Conservation (phyloP, 306 rosid species). For the Alnus rubra region DNA sequence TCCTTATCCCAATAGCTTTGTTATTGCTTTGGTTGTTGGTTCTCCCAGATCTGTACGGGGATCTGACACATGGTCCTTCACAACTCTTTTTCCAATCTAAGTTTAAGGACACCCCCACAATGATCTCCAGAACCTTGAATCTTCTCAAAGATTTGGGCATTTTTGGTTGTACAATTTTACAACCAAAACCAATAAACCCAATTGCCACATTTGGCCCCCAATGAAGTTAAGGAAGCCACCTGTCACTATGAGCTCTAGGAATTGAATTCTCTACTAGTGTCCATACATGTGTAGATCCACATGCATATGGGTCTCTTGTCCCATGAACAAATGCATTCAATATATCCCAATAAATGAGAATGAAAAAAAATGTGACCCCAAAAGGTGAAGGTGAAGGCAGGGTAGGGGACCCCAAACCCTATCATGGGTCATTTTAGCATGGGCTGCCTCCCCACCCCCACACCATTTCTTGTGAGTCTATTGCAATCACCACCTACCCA, state of each 20-base stretch:
- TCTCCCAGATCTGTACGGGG: not conserved
- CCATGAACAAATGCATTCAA: constrained; percentile 20
- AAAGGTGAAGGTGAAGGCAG: constrained; percentile 32
- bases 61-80: not conserved
- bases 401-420: constrained; percentile 50
- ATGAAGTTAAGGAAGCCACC: not conserved
- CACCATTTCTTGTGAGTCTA: constrained; percentile 44
- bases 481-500: constrained; percentile 44
- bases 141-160: not conserved
- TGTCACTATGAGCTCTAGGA: not conserved
- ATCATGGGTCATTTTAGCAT: constrained; percentile 57
- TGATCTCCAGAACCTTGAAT: not conserved
- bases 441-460: constrained; percentile 64
- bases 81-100: not conserved
- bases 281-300: constrained; percentile 20
- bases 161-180: not conserved
- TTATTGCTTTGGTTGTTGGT: not conserved
- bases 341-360: constrained; percentile 14
- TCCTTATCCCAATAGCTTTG: no score
- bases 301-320: constrained; percentile 39
- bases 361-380: constrained; percentile 24
- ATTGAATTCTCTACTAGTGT: constrained; percentile 7
- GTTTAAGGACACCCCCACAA: not conserved
- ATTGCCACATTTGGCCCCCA: not conserved
- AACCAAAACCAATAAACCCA: not conserved